Evolutionary conservation across 2,329 filamentous ascomycete genomes (phyloP).

Genomic region (Colletotrichum zoysiae): DNA sequence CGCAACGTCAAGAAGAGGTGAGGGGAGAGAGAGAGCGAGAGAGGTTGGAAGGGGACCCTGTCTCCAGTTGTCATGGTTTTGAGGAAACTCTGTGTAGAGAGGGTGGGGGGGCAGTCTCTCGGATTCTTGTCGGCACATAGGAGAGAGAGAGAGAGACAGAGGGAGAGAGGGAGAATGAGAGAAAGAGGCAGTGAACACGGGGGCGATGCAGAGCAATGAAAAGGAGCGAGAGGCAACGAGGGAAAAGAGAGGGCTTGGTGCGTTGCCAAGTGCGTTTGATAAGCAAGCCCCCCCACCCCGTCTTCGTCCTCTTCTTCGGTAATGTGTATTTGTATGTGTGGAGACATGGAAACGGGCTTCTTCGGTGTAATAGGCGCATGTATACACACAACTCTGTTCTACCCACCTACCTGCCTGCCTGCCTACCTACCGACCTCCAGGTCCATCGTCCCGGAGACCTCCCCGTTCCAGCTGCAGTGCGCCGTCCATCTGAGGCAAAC

Average conservation of each 20-base stretch:
- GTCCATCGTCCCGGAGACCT: not conserved
- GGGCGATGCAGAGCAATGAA: not conserved
- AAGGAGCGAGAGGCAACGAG: not conserved
- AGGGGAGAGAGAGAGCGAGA: too few relatives aligned
- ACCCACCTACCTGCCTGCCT: not conserved
- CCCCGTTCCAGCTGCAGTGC: not conserved
- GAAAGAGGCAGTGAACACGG: not conserved
- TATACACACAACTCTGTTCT: conserved; percentile 32
- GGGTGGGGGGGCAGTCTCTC: not conserved
- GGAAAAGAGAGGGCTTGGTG: not conserved
- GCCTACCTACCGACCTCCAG: not conserved
- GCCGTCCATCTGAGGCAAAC: not conserved
- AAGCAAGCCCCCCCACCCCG: not conserved
- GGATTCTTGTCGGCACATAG: not conserved
- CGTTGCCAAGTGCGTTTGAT: not conserved
- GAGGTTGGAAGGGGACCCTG: too few relatives aligned
- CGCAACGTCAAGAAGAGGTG: conserved; percentile 76
- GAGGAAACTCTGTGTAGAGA: not conserved
- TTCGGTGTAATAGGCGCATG: conserved; percentile 38
- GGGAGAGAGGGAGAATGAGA: not conserved
- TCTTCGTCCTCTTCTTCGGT: not conserved
- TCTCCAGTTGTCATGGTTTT: too few relatives aligned
- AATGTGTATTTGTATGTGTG: conserved; percentile 41
- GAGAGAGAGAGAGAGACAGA: too few relatives aligned
- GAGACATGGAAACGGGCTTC: conserved; percentile 29